Percentiles rank a stretch among this genome's conserved stretches.
These are phyloP conservation scores for Anthoceros angustus DNA, from an alignment of 225 moss, liverwort and hornwort species.

Conservation along the genomic window DNA sequence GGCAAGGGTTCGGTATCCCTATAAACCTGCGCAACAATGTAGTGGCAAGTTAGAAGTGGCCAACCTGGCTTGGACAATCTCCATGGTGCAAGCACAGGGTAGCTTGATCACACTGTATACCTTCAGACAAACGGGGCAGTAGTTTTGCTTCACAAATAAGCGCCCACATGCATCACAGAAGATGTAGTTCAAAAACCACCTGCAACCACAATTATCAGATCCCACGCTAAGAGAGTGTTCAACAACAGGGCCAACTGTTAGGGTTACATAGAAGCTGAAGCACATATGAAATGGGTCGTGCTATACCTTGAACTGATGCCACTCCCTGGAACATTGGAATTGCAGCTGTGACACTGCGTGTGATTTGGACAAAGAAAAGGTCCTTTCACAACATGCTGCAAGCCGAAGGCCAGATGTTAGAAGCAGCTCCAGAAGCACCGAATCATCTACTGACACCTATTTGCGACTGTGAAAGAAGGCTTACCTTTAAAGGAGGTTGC, in stretches of 20 bases:
- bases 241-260: background rate
- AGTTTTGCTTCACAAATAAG: constrained; percentile 87
- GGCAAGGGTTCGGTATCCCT: constrained; percentile 93
- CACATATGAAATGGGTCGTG: background rate
- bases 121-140: constrained; percentile 88
- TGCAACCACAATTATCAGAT: constrained; percentile 8
- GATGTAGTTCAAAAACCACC: constrained; percentile 89
- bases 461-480: background rate
- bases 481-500: constrained; percentile 80
- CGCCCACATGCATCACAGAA: constrained; percentile 95
- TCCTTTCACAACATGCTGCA: constrained; percentile 79
- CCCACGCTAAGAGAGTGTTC: background rate
- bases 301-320: constrained; percentile 77
- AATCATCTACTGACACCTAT: no score
- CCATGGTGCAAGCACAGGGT: background rate
- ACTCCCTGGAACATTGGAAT: constrained; percentile 71
- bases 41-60: background rate
- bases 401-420: background rate
- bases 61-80: background rate
- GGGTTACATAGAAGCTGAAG: background rate
- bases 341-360: constrained; percentile 73
- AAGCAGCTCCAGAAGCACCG: background rate
- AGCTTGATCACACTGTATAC: constrained; percentile 12
- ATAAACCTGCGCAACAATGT: constrained; percentile 41
- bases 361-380: constrained; percentile 87